A percentile compares a stretch with the other conserved stretches of the same genome.
Evolutionary conservation across 2,329 filamentous ascomycete species (phyloP).

Genomic region (Ascochyta fabae): DNA sequence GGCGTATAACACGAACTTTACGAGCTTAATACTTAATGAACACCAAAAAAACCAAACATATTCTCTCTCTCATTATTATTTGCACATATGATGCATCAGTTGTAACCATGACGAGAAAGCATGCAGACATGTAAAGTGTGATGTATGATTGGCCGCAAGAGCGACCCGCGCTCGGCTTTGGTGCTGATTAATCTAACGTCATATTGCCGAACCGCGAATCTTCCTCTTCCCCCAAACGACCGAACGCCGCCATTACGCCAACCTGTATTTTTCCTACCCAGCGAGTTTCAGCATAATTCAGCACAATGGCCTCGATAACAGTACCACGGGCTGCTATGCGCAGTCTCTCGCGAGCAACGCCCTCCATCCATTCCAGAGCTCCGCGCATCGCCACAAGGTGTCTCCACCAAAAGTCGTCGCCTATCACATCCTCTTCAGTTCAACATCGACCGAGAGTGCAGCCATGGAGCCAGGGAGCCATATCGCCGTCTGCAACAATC

Average conservation of each 20-base stretch:
- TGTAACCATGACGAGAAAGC: not conserved
- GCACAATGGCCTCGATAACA: constrained; percentile 36
- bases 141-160: not conserved
- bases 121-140: not conserved
- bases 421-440: constrained; percentile 40
- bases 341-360: constrained; percentile 32
- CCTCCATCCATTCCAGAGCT: constrained; percentile 30
- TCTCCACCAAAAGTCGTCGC: constrained; percentile 43
- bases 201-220: constrained; percentile 24
- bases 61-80: not conserved
- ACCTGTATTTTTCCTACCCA: not conserved
- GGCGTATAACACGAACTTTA: constrained; percentile 18
- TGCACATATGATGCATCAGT: not conserved
- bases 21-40: constrained; percentile 16
- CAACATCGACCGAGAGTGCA: constrained; percentile 41
- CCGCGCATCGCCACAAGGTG: constrained; percentile 43
- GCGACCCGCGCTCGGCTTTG: not conserved
- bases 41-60: not conserved
- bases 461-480: constrained; percentile 29
- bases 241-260: constrained; percentile 23
- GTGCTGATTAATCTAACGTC: constrained; percentile 36
- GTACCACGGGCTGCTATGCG: constrained; percentile 40
- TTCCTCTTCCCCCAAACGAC: constrained; percentile 3
- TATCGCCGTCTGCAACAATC: constrained; percentile 19
- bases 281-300: not conserved